Evolutionary conservation across 83 land plant genomes (phyloP).

Genomic region (Larix sibirica): DNA sequence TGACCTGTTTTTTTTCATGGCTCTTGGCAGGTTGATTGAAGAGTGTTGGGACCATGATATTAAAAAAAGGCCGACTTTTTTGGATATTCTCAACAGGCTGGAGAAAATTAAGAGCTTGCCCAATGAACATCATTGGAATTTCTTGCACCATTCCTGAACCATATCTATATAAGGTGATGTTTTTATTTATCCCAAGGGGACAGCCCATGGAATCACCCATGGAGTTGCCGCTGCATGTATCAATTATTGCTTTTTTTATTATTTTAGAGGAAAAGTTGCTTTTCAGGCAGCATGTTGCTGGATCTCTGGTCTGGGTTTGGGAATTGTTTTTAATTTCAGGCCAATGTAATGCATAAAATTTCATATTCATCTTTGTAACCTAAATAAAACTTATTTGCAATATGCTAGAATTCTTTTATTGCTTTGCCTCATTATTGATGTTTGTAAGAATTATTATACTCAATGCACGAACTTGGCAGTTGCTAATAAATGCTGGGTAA

Average conservation of each 20-base stretch:
- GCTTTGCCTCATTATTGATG: background rate
- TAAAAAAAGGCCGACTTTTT: slow-evolving; percentile 64
- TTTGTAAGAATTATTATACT: background rate
- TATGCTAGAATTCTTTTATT: background rate
- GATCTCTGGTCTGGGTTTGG: background rate
- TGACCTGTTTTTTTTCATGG: background rate
- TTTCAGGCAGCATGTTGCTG: background rate
- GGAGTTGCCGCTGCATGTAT: background rate
- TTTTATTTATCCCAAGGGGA: background rate
- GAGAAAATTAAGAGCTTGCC: slow-evolving; percentile 63
- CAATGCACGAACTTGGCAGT: background rate
- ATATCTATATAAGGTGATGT: background rate
- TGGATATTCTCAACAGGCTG: slow-evolving; percentile 65
- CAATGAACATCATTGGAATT: slow-evolving; percentile 54
- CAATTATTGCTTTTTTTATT: background rate
- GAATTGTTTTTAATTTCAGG: background rate
- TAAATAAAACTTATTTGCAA: background rate
- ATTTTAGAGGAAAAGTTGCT: background rate
- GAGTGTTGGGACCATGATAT: slow-evolving; percentile 73
- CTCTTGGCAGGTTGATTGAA: slow-evolving; percentile 53
- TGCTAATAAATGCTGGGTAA: background rate
- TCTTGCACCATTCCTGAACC: slow-evolving; percentile 23
- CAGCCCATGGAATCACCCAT: background rate
- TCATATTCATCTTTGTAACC: background rate
- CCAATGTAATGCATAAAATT: background rate